phyloP scores from a whole-genome alignment of 2,329 filamentous ascomycete genomes.

The Cadophora gregata region DNA sequence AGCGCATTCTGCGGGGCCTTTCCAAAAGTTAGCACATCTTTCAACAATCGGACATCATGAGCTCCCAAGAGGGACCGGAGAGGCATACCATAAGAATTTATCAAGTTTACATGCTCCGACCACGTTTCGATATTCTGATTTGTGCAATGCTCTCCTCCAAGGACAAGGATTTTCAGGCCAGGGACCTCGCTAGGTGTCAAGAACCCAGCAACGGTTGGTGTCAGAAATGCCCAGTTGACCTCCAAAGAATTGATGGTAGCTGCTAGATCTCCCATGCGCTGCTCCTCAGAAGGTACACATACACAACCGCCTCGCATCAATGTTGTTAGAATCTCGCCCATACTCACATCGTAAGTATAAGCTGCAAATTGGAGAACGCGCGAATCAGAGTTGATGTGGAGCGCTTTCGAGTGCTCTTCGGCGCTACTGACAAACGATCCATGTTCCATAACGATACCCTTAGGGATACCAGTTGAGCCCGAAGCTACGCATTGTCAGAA shows the following conservation, averaged over 20 bases:
- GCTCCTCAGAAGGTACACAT: slow-evolving; percentile 36
- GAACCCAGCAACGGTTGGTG: slow-evolving; percentile 37
- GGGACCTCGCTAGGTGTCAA: slow-evolving; percentile 45
- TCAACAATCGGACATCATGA: neutral
- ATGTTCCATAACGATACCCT: slow-evolving; percentile 33
- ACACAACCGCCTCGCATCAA: slow-evolving; percentile 33
- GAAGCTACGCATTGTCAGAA: slow-evolving; percentile 32
- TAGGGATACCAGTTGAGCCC: slow-evolving; percentile 42
- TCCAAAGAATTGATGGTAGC: slow-evolving; percentile 28
- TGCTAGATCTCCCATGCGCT: slow-evolving; percentile 30
- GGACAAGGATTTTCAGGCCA: slow-evolving; percentile 29
- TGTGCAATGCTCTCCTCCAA: slow-evolving; percentile 47
- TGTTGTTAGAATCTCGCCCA: slow-evolving; percentile 35
- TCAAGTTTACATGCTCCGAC: slow-evolving; percentile 44
- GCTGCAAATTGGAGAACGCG: slow-evolving; percentile 33
- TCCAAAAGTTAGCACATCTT: neutral
- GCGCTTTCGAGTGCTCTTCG: slow-evolving; percentile 15
- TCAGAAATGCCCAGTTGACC: slow-evolving; percentile 32
- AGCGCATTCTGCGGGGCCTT: slow-evolving; percentile 12
- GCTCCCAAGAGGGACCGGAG: neutral
- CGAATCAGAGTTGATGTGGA: slow-evolving; percentile 15
- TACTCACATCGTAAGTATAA: slow-evolving; percentile 34
- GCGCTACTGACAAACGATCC: slow-evolving; percentile 23
- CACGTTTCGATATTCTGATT: slow-evolving; percentile 52
- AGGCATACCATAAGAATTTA: slow-evolving; percentile 43